Evolutionary conservation across 1,284 basidiomycete species (phyloP).

Genomic region (Irpex sp.): DNA sequence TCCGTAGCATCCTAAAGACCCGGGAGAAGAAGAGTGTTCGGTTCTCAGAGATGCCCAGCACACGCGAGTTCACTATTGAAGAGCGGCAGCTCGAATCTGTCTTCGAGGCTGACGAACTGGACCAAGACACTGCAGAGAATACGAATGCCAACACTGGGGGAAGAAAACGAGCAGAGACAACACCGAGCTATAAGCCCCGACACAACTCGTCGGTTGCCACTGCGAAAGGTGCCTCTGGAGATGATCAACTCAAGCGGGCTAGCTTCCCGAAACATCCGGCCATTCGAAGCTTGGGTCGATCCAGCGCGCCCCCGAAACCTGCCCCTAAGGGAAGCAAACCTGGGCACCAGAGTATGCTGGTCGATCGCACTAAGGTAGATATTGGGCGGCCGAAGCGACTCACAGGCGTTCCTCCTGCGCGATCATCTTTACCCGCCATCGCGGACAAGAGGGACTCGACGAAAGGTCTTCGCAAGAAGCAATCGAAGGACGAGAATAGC

Average conservation of each 20-base stretch:
- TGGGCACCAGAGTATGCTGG: conserved; percentile 20
- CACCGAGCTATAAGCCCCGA: not conserved
- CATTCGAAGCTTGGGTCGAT: conserved; percentile 21
- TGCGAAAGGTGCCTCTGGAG: not conserved
- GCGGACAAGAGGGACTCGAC: not conserved
- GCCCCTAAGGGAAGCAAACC: not conserved
- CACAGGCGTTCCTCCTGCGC: not conserved
- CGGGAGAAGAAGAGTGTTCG: conserved; percentile 33
- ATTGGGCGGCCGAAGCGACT: conserved; percentile 4
- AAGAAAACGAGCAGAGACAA: conserved; percentile 8
- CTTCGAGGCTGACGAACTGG: conserved; percentile 5
- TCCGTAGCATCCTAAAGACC: conserved; percentile 33
- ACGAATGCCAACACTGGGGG: not conserved
- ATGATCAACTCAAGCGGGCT: conserved; percentile 6
- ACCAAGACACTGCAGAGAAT: not conserved
- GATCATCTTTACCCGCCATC: conserved; percentile 8
- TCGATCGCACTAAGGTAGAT: conserved; percentile 12
- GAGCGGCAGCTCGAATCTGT: conserved; percentile 1
- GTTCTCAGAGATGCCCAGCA: conserved; percentile 28
- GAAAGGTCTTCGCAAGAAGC: conserved; percentile 9
- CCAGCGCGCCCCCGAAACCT: conserved; percentile 3
- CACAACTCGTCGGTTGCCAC: not conserved
- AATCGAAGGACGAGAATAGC: conserved; percentile 10
- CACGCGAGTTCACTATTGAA: conserved; percentile 19
- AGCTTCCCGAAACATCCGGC: conserved; percentile 26